Evolutionary conservation across 148 eudicot species (phyloP).

Genomic region (Rhododendron williamsianum): DNA sequence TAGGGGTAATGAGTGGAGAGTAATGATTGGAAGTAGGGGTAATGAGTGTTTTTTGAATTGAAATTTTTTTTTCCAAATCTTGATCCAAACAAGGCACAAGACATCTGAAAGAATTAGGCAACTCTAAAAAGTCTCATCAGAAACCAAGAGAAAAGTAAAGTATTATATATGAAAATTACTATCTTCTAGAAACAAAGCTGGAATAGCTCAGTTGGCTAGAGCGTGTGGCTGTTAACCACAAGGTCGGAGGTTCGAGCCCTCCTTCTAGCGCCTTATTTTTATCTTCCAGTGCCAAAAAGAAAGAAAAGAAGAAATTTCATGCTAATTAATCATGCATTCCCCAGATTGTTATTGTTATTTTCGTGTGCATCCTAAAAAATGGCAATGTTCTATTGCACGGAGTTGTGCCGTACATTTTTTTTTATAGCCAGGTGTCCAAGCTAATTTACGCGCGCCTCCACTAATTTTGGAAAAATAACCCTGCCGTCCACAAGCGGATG

Average conservation of each 20-base stretch:
- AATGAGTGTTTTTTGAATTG: too few relatives aligned
- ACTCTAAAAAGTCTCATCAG: not conserved
- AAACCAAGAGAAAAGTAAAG: too few relatives aligned
- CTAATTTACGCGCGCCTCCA: too few relatives aligned
- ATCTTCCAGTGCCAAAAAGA: not conserved
- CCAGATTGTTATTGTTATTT: not conserved
- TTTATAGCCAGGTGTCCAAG: too few relatives aligned
- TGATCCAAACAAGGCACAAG: too few relatives aligned
- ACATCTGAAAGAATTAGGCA: not conserved
- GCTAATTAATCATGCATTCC: not conserved
- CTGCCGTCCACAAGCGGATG: too few relatives aligned
- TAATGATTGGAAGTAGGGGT: too few relatives aligned
- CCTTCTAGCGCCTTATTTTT: constrained; percentile 31
- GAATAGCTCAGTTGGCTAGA: constrained; percentile 62
- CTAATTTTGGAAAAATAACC: too few relatives aligned
- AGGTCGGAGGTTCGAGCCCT: constrained; percentile 54
- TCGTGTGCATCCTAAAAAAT: not conserved
- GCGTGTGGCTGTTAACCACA: constrained; percentile 52
- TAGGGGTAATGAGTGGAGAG: too few relatives aligned
- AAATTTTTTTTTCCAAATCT: too few relatives aligned
- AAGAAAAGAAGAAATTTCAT: too few relatives aligned
- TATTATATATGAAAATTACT: rapidly evolving
- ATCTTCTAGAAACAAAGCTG: constrained; percentile 10
- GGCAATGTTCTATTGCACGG: not conserved
- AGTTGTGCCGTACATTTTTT: too few relatives aligned